Percentiles rank a stretch among this genome's conserved stretches.
Evolutionary conservation across 2,329 filamentous ascomycete species (phyloP).

Genomic region (Nemania sp.): DNA sequence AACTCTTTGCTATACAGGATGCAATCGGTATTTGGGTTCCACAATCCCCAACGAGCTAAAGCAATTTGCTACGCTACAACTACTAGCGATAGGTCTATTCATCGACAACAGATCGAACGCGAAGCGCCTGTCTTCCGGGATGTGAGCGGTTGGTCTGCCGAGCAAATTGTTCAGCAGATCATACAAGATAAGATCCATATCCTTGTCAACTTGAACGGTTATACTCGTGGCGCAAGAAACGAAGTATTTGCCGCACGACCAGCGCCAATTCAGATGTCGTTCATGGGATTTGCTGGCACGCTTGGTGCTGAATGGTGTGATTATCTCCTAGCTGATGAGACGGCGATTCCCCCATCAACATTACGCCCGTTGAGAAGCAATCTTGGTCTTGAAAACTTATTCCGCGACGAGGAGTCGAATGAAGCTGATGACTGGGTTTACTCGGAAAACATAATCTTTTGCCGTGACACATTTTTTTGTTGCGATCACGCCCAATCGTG

Average conservation of each 20-base stretch:
- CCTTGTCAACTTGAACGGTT: slow-evolving; percentile 96
- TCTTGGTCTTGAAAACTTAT: slow-evolving; percentile 77
- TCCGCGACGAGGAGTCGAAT: slow-evolving; percentile 73
- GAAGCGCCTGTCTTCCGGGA: slow-evolving; percentile 94
- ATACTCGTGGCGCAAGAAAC: slow-evolving; percentile 95
- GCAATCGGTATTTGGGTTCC: slow-evolving; percentile 97
- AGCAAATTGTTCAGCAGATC: slow-evolving; percentile 87
- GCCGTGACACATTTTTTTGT: slow-evolving; percentile 95
- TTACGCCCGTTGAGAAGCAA: slow-evolving; percentile 84
- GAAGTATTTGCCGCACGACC: slow-evolving; percentile 96
- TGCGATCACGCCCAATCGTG: slow-evolving; percentile 96
- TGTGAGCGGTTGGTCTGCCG: slow-evolving; percentile 86
- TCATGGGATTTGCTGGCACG: slow-evolving; percentile 98
- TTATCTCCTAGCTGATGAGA: slow-evolving; percentile 91
- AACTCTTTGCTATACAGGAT: slow-evolving; percentile 64
- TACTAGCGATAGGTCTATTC: slow-evolving; percentile 85
- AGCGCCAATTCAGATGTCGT: slow-evolving; percentile 98
- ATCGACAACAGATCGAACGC: slow-evolving; percentile 91
- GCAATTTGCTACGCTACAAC: slow-evolving; percentile 98
- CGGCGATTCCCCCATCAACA: slow-evolving; percentile 84
- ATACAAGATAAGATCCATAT: slow-evolving; percentile 91
- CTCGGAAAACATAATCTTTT: slow-evolving; percentile 96
- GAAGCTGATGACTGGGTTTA: slow-evolving; percentile 89
- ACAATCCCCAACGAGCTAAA: slow-evolving; percentile 77
- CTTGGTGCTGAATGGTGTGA: slow-evolving; percentile 98